Base-by-base conservation (phyloP, 2,329 filamentous ascomycete species). In the Aspergillus sp. region DNA sequence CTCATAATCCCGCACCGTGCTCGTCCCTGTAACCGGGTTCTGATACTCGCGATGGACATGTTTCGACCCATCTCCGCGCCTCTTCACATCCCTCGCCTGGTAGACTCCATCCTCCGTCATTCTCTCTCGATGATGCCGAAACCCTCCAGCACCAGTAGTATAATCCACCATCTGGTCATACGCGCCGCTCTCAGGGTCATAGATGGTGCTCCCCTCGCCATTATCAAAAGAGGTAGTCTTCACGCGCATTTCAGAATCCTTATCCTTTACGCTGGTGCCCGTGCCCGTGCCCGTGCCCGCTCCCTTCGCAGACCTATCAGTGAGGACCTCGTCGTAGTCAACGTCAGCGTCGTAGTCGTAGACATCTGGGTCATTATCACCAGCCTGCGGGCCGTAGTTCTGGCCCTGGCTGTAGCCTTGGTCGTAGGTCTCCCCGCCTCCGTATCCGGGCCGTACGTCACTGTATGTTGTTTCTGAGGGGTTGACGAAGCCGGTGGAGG, bases 161-260 rank as follows among this genome's bases (percentile, higher is more conserved):
- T 54, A 54, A 15, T 54, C 52, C 9, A 47, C 11, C 21, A 54
- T 21, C 52, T 54, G 43, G 12, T 47, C 43, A 21, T 53, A 53
- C 9, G 41, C 41, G 27, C 51, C 51, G 33, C 31, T 54, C 19
- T 54, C 43, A 11, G 52, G 52, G 43, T 54, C 52, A 19, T 54
- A 54, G 17, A 54, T n/a, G 3, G 52, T 54, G 31, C 27, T 53
- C 2, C 51, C 41, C 14, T 45, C 41, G 21, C 51, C 51, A 14
- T 45, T 37, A 14, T 53, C 51, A 14, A 46, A 53, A 14, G 31
- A 35, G 1, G 27, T 46, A 1, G 51, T 46, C 14, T 53, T 37
- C 17, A 45, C 23, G 14, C 41, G 31, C 12, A 53, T 12, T 11
- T 40, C 50, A 6, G 11, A 1, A 23, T 45, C 27, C 6, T 14